These are phyloP conservation scores for Heritiera littoralis DNA, from an alignment of 345 rosid genomes.

Conservation along the genomic window DNA sequence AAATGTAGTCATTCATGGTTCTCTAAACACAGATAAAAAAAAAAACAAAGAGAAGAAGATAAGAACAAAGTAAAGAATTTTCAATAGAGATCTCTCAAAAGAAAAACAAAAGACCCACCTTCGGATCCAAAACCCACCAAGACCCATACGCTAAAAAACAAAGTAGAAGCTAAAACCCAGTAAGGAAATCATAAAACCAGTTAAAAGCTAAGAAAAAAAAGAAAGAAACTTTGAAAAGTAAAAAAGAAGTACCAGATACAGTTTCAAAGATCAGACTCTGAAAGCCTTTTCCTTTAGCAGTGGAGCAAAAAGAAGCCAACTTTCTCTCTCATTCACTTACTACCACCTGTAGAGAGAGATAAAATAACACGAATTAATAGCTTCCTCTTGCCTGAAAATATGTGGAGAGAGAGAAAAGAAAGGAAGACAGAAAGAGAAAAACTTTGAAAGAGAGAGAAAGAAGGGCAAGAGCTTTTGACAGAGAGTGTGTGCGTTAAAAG, in stretches of 20 bases:
- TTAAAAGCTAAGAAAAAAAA: conserved; percentile 5
- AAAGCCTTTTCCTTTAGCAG: conserved; percentile 6
- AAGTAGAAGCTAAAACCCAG: conserved; percentile 14
- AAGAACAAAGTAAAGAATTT: conserved; percentile 51
- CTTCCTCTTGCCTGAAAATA: not conserved
- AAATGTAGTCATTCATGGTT: conserved; percentile 16
- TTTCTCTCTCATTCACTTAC: conserved; percentile 10
- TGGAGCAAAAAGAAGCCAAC: conserved; percentile 7
- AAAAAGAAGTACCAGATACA: not conserved
- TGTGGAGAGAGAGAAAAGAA: not conserved
- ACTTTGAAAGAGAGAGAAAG: not conserved
- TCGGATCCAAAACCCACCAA: conserved; percentile 18
- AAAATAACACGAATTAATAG: not conserved
- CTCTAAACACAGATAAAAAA: not conserved
- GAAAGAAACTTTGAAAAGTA: not conserved
- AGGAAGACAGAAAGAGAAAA: not conserved
- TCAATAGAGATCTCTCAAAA: conserved; percentile 57
- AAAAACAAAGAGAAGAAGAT: conserved; percentile 24
- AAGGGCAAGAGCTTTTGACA: not conserved
- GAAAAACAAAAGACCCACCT: conserved; percentile 16
- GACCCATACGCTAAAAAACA: conserved; percentile 12
- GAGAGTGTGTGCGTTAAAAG: not conserved
- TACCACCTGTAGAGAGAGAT: not conserved
- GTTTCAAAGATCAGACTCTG: conserved; percentile 8
- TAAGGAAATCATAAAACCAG: conserved; percentile 5